Evolutionary conservation across 1,284 basidiomycete species (phyloP), one percentile per base, ranked within the genome.

Genomic region (Boletus holoroseus): DNA sequence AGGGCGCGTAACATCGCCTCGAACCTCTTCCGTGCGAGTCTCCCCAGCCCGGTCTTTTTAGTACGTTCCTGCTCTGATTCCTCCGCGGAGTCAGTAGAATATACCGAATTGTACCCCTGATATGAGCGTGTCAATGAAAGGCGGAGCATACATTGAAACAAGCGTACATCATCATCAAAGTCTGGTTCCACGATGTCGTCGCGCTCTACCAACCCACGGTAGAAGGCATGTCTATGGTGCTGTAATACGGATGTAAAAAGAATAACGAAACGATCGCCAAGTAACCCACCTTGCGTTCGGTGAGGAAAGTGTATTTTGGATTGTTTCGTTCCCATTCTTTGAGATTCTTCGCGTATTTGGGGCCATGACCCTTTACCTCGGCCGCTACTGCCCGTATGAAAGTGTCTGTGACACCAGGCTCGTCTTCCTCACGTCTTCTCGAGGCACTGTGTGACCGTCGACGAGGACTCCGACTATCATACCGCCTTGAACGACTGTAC

Each of bases 61-160:
- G 75, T 76, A 12, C 82, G 78, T 63, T 95, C 92, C 16, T 82
- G 77, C 63, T 99, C 95, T 3, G 88, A 91, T 49, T 95, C 94
- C 68, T 98, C 94, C 7, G 83, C 93, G 34, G 93, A 93, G 68
- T 98, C 95, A 12, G 91, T 94, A 0, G 94, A 96, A 69, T 94
- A 95, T 5, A 94, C 75, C 0, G 90, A 92, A 57, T 92, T 87
- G 62, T 91, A 89, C 5, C 94, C 93, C 91, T 94, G 63, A 49
- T 16, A 42, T 41, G 28, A 44, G 24, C 16, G 31, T 32, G 35
- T 55, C 43, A 41, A 49, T 35, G 50, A 50, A 20, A 36, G 16
- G 24, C n/a, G 26, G n/a, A 30, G 8, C 28, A 41, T 24, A 26
- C 18, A 42, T 13, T 27, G 47, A 40, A 49, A 55, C 22, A 28